phyloP scores from a whole-genome alignment of 208 protist genomes.

The Leishmania arabica region DNA sequence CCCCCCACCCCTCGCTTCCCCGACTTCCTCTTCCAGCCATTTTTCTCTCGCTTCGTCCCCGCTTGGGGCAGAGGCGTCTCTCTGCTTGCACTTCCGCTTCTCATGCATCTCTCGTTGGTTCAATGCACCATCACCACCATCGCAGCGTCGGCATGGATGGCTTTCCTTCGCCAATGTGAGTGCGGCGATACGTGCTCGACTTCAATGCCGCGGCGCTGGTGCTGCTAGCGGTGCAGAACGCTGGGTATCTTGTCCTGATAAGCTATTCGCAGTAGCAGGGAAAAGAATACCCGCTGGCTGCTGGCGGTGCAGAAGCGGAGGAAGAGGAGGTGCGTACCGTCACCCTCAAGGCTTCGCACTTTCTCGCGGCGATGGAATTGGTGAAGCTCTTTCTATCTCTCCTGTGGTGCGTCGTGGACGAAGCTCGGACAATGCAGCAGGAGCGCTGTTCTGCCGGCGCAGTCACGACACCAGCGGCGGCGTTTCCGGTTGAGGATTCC shows the following conservation, averaged over 20 bases:
- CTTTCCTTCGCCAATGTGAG: neutral
- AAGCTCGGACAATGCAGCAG: constrained; percentile 9
- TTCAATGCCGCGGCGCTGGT: constrained; percentile 16
- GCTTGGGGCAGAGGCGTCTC: no score
- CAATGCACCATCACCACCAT: neutral
- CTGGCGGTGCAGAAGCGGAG: neutral
- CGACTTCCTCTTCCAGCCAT: no score
- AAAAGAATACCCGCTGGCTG: neutral
- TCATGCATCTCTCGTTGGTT: no score
- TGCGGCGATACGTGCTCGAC: neutral
- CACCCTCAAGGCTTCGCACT: constrained; percentile 2
- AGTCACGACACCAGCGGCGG: neutral
- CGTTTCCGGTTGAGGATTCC: neutral
- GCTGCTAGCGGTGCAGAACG: constrained; percentile 23
- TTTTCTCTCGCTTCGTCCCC: no score
- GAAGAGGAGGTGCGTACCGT: neutral
- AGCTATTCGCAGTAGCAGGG: constrained; percentile 11
- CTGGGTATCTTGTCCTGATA: constrained; percentile 21
- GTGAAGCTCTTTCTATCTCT: constrained; percentile 9
- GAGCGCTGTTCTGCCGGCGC: neutral
- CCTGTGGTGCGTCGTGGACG: constrained; percentile 20
- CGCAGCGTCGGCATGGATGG: neutral
- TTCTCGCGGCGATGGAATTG: constrained; percentile 13
- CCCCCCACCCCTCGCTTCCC: no score
- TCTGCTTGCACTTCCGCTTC: no score